Conservation (phyloP, 805 yeast species). For the Saturnispora bothae region DNA sequence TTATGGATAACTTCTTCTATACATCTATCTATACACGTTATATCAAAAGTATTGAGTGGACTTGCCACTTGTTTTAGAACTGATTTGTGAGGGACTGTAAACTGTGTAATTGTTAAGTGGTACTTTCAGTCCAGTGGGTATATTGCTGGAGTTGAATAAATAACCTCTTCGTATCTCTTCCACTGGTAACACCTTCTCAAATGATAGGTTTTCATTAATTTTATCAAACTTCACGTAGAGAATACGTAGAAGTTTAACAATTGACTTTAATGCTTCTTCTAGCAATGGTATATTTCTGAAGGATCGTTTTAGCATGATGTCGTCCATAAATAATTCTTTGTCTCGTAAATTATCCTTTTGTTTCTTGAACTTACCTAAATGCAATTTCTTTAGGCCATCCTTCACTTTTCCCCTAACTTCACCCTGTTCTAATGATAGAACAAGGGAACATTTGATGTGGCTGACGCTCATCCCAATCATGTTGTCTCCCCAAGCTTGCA, state of each 20-base stretch:
- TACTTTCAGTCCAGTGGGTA: conserved; percentile 21
- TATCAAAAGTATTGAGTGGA: not conserved
- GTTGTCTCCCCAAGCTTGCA: conserved; percentile 19
- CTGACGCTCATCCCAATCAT: conserved; percentile 21
- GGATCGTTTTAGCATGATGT: conserved; percentile 12
- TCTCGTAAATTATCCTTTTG: conserved; percentile 12
- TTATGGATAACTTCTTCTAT: conserved; percentile 41
- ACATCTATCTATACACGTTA: too few species aligned
- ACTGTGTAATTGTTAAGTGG: conserved; percentile 15
- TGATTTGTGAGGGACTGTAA: conserved; percentile 14
- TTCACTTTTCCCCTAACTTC: conserved; percentile 19
- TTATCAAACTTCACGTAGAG: conserved; percentile 19
- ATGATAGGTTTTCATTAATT: conserved; percentile 16
- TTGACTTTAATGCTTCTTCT: conserved; percentile 12
- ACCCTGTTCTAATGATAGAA: conserved; percentile 19
- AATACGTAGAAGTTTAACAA: conserved; percentile 14
- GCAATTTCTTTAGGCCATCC: conserved; percentile 7
- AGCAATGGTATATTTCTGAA: conserved; percentile 12
- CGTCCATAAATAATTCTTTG: conserved; percentile 15
- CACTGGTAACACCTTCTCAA: conserved; percentile 14
- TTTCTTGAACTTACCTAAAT: conserved; percentile 4
- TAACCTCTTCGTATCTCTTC: conserved; percentile 13
- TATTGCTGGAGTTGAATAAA: conserved; percentile 15
- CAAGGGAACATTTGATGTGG: conserved; percentile 18
- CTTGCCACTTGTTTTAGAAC: not conserved